These are phyloP conservation scores for Talaromyces sp. DNA, from an alignment of 2,329 filamentous ascomycete species.

Conservation along the genomic window DNA sequence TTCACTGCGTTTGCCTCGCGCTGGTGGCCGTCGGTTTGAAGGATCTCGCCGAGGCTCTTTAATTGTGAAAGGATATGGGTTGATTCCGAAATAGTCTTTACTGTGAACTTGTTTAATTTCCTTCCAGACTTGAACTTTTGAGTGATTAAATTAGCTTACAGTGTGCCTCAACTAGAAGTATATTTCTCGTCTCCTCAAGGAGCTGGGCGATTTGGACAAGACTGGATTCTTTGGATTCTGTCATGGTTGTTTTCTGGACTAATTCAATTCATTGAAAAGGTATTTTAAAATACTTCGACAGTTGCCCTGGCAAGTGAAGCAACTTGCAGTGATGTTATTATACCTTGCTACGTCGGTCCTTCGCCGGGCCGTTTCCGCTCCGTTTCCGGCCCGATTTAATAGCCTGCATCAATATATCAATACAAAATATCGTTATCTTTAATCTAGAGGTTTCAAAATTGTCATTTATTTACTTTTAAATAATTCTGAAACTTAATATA, in stretches of 20 bases:
- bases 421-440: background rate
- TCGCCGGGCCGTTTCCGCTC: background rate
- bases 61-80: background rate
- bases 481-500: background rate
- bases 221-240: background rate
- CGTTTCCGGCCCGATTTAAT: background rate
- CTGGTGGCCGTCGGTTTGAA: constrained; percentile 3
- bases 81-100: background rate
- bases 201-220: background rate
- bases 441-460: background rate
- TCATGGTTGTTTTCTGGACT: background rate
- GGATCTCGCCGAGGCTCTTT: background rate
- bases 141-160: background rate
- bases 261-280: background rate
- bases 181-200: constrained; percentile 1
- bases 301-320: background rate
- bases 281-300: background rate
- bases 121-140: background rate
- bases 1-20: constrained; percentile 12
- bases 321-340: background rate
- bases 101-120: background rate
- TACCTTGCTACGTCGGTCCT: background rate
- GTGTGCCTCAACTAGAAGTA: background rate
- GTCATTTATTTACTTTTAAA: background rate
- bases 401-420: background rate